phyloP scores from a whole-genome alignment of 257 asterid species.

The Dorcoceras hygrometricum region DNA sequence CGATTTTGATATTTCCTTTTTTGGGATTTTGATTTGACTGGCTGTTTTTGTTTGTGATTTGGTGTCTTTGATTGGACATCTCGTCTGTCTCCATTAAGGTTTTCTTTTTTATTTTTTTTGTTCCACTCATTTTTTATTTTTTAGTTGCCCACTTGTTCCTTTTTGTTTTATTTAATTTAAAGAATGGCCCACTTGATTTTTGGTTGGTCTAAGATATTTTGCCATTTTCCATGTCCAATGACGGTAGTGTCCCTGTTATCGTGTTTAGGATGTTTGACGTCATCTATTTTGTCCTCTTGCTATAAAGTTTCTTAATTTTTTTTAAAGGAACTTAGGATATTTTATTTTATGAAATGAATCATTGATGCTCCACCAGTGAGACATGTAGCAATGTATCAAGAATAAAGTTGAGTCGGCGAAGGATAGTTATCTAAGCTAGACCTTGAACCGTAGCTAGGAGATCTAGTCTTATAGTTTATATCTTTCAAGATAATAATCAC shows the following conservation, averaged over 20 bases:
- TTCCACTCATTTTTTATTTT: constrained; percentile 3
- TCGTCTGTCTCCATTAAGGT: constrained; percentile 38
- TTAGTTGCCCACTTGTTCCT: not conserved
- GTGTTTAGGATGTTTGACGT: constrained; percentile 26
- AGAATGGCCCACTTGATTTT: not conserved
- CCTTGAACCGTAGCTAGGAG: too few species aligned
- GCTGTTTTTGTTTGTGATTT: constrained; percentile 21
- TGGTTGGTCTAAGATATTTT: not conserved
- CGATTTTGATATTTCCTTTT: constrained; percentile 16
- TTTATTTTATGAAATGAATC: too few species aligned
- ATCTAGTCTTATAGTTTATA: too few species aligned
- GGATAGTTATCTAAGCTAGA: too few species aligned
- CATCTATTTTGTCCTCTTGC: constrained; percentile 25
- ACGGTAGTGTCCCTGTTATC: constrained; percentile 23
- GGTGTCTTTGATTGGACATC: constrained; percentile 26
- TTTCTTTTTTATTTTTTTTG: constrained; percentile 23
- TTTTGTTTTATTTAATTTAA: too few species aligned
- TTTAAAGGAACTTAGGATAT: too few species aligned
- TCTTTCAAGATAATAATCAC: too few species aligned
- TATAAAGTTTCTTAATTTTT: too few species aligned
- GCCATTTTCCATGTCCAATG: not conserved
- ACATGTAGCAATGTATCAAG: too few species aligned
- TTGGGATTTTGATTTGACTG: constrained; percentile 19
- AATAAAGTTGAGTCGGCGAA: too few species aligned
- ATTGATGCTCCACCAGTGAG: too few species aligned